Percentiles rank a stretch among this genome's conserved stretches.
Evolutionary conservation across 2,329 filamentous ascomycete species (phyloP).

Genomic region (Fusarium lyarnte): DNA sequence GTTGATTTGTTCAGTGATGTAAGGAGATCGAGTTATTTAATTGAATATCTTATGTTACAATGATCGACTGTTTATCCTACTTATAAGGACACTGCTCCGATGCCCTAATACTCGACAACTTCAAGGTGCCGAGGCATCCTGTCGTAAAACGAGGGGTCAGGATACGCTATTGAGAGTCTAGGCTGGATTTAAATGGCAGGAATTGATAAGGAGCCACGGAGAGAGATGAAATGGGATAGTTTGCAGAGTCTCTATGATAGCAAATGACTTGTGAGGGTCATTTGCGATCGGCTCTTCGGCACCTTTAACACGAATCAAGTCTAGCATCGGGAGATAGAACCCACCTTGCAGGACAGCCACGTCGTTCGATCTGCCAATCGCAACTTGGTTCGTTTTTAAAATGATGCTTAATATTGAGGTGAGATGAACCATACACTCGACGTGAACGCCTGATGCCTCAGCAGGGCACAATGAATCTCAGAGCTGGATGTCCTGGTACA

Average conservation of each 20-base stretch:
- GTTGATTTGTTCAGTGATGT: fast-evolving
- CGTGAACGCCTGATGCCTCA: neutral
- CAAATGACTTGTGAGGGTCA: neutral
- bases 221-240: neutral
- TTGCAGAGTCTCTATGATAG: neutral
- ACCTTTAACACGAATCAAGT: neutral
- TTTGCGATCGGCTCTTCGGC: neutral
- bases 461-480: fast-evolving
- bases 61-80: neutral
- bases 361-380: neutral
- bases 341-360: neutral
- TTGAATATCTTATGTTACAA: fast-evolving
- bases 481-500: neutral
- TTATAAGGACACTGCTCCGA: neutral
- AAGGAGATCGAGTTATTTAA: neutral
- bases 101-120: neutral
- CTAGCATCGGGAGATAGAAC: neutral
- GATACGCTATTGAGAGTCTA: neutral
- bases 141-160: neutral
- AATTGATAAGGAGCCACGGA: neutral
- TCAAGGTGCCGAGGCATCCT: neutral
- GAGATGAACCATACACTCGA: fast-evolving
- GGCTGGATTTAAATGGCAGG: neutral
- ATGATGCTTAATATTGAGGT: neutral
- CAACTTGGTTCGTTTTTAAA: neutral